A percentile compares a stretch with the other conserved stretches of the same genome.
phyloP scores from a whole-genome alignment of 2,329 filamentous ascomycete genomes.

The Alternaria triticina region DNA sequence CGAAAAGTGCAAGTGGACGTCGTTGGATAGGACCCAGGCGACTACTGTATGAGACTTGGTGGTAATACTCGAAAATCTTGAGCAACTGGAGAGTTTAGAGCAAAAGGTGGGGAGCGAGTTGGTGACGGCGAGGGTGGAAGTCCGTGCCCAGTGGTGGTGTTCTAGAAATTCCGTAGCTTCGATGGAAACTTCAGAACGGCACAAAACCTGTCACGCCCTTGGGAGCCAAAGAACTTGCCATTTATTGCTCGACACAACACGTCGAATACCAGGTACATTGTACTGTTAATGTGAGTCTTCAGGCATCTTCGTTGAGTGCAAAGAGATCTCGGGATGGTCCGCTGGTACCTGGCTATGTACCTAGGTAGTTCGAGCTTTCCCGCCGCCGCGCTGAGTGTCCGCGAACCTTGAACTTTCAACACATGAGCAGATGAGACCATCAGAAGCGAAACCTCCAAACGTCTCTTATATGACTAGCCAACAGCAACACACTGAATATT shows the following conservation, averaged over 20 bases:
- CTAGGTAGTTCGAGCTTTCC: background rate
- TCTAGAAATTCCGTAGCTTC: conserved; percentile 16
- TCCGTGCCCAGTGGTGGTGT: conserved; percentile 11
- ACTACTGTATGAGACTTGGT: background rate
- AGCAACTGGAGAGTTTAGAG: background rate
- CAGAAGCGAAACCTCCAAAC: background rate
- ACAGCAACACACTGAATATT: background rate
- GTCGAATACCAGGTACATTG: background rate
- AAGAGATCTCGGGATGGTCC: background rate
- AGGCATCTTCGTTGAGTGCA: background rate
- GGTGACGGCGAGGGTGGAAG: conserved; percentile 9
- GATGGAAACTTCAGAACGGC: conserved; percentile 9
- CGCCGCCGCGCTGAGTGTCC: background rate
- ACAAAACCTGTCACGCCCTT: background rate
- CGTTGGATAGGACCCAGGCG: background rate
- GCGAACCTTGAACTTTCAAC: background rate
- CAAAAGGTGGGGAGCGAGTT: conserved; percentile 2
- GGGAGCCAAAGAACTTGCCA: conserved; percentile 6
- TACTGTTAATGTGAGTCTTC: background rate
- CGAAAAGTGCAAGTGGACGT: background rate
- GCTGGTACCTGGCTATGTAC: background rate
- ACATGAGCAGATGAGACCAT: background rate
- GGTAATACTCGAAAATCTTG: background rate
- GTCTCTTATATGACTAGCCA: background rate
- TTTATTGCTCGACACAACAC: background rate